Percentiles rank a stretch among this genome's conserved stretches.
phyloP scores from a whole-genome alignment of 176 grass and related monocot genomes.

The Areca catechu region DNA sequence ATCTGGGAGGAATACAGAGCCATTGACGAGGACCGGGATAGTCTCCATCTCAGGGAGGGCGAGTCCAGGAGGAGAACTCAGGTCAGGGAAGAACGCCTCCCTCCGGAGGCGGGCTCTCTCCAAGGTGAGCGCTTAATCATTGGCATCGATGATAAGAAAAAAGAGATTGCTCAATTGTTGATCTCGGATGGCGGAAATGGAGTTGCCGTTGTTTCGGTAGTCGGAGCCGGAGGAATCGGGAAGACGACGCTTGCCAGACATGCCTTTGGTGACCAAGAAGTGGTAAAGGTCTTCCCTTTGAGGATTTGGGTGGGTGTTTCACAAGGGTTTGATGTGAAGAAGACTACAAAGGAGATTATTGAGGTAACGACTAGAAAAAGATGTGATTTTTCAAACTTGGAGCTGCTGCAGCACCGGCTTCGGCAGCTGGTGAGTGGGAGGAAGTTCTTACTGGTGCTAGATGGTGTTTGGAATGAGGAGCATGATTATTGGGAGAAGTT shows the following conservation, averaged over 20 bases:
- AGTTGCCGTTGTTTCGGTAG: constrained; percentile 30
- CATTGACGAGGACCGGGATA: constrained; percentile 7
- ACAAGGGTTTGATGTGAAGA: constrained; percentile 26
- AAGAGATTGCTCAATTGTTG: constrained; percentile 13
- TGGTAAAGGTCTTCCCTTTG: constrained; percentile 10
- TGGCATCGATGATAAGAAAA: constrained; percentile 10
- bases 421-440: constrained; percentile 3
- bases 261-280: constrained; percentile 9
- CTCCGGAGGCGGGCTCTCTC: background rate
- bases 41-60: constrained; percentile 3
- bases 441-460: constrained; percentile 46
- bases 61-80: constrained; percentile 14
- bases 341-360: constrained; percentile 30
- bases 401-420: constrained; percentile 32
- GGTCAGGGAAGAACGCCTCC: background rate
- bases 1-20: constrained; percentile 21
- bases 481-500: constrained; percentile 37
- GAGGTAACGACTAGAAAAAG: constrained; percentile 18
- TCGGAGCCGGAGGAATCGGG: constrained; percentile 34
- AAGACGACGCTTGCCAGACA: constrained; percentile 44
- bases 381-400: constrained; percentile 19
- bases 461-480: constrained; percentile 34
- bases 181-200: background rate
- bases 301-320: constrained; percentile 46
- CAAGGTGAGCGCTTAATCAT: constrained; percentile 5